Base-by-base conservation (phyloP, 306 rosid species). In the Fragaria nilgerrensis region DNA sequence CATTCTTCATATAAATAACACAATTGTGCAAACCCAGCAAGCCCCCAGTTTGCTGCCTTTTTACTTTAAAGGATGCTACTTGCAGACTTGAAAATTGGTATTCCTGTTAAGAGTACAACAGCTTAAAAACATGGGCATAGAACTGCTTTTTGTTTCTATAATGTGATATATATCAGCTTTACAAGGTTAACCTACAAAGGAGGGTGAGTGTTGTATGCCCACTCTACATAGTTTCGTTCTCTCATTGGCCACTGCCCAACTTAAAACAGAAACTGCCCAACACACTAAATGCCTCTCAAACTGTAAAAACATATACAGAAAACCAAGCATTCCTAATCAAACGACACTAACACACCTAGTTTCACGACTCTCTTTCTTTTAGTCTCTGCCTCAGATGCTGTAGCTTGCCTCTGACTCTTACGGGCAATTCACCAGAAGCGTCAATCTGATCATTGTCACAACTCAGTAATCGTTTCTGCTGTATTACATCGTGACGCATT, bases 401-500 rank as follows among this genome's bases (percentile, higher is more conserved):
- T 45, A 88, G 41, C 61, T 75, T 93, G 8, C 86, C 87, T 70
- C 82, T 80, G 19, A 83, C 72, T 68, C 63, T 64, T 22, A 65
- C 34, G 14, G 90, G 86, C 62, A 87, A 69, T 39, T 87, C 88
- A 36, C 78, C 78, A 36, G 80, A 73, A 23, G 79, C 70, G 5
- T 66, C 70, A 20, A 66, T 82, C 74, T 80, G 23, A 52, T 20
- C 87, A 22, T 74, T 32, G 44, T 79, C 86, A 41, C 41, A n/a
- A 27, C 81, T 82, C 73, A 87, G 84, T 1, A 84, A 70, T 32
- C 74, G 84, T 77, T 73, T 81, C 65, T 81, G 90, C 83, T 93
- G 98, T 80, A 91, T 87, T 19, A 87, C 77, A 79, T 93, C 96
- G 64, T 91, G 98, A 75, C 87, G 84, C 93, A 90, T 87, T 43